Percentiles rank a stretch among this genome's conserved stretches.
Conservation (phyloP, 148 eudicot species). For the Camellia japonica region DNA sequence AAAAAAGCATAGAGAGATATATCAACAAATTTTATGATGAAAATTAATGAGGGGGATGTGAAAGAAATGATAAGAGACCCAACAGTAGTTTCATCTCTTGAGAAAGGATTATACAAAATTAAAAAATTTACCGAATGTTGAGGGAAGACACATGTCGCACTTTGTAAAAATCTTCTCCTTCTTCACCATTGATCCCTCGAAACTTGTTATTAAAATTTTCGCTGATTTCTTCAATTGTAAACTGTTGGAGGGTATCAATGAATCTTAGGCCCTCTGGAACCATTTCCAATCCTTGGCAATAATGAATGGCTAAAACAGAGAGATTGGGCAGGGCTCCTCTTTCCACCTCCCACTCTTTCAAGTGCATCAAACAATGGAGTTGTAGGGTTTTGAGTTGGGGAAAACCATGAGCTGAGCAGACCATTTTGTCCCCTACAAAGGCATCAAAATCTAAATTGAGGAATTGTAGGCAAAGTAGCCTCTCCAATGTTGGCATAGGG, state of each 20-base stretch:
- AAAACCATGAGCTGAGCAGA: constrained; percentile 21
- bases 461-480: background rate
- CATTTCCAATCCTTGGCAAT: background rate
- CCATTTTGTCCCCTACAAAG: background rate
- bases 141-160: too few species aligned
- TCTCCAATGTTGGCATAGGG: constrained; percentile 6
- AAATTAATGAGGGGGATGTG: too few species aligned
- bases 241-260: background rate
- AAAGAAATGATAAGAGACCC: too few species aligned
- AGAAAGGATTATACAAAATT: too few species aligned
- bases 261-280: constrained; percentile 22
- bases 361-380: constrained; percentile 3
- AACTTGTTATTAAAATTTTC: too few species aligned
- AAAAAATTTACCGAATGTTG: too few species aligned
- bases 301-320: background rate
- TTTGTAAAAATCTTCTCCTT: too few species aligned
- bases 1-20: too few species aligned
- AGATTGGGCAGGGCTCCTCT: constrained; percentile 25
- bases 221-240: too few species aligned
- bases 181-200: too few species aligned
- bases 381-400: constrained; percentile 17
- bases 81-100: too few species aligned
- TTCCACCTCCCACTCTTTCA: constrained; percentile 23
- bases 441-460: constrained; percentile 1
- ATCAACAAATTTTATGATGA: too few species aligned